Evolutionary conservation across 371 early-diverging fungal genomes (phyloP), one percentile per base, ranked within the genome.

Genomic region (Syncephalastrum racemosum): DNA sequence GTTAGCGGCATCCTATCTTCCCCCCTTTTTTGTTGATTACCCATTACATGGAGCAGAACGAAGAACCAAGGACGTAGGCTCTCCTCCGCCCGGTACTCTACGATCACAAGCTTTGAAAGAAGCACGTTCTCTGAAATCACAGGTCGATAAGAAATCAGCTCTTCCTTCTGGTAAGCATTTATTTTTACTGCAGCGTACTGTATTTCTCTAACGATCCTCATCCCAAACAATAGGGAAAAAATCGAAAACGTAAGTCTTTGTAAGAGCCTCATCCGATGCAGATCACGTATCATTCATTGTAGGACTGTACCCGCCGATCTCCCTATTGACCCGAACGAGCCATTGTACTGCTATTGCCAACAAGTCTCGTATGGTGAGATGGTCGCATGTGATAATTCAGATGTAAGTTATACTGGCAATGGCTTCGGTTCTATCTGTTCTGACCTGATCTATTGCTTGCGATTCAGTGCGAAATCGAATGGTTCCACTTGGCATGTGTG

Each of bases 361-460:
- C 92, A 95, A 68, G 93, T 98, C 4, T 95, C 96, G 16, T 97
- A 85, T 66, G 98, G 98, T 14, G 94, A 95, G 54, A 98, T 98
- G 98, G 92, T 98, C 50, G 98, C 90, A 15, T 97, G 98, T 70
- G 98, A 97, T 64, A 91, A 94, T 53, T 80, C 81, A 14, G 92
- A 93, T 57, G 92, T 92, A 84, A 64, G 81, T 73, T 10, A 41
- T 4, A 41, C 22, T 25, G 22, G 19, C 8, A 46, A 47, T 55
- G 18, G 36, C 20, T 16, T 18, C 48, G 12, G 18, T 13, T n/a
- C 41, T 41, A 46, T 36, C 19, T 31, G 24, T 20, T 13, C 57
- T 53, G 2, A 20, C 14, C 7, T 31, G 15, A 1, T 15, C 52
- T 49, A 45, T 25, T 20, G 10, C 8, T 8, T 31, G 36, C 6